Evolutionary conservation across 1,139 yeast species (phyloP).

Genomic region (Pichia sp.): DNA sequence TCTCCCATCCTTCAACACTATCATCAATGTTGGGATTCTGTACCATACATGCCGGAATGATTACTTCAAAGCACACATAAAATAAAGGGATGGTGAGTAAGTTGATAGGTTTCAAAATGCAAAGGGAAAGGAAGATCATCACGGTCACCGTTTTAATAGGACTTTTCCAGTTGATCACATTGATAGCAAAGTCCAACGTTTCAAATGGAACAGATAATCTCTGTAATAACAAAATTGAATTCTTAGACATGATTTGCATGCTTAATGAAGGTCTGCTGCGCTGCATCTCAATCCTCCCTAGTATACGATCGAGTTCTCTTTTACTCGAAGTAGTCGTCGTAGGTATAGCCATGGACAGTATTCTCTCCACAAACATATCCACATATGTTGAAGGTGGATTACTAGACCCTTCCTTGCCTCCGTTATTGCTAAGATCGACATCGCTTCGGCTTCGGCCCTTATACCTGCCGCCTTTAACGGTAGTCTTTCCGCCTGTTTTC

Average conservation of each 20-base stretch:
- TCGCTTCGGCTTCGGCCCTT: too few relatives aligned
- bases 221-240: conserved; percentile 59
- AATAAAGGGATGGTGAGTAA: conserved; percentile 48
- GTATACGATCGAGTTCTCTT: conserved; percentile 32
- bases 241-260: conserved; percentile 61
- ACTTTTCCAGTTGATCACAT: conserved; percentile 56
- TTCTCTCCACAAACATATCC: conserved; percentile 64
- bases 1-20: conserved; percentile 30
- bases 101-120: conserved; percentile 57
- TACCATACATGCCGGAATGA: conserved; percentile 64
- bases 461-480: too few relatives aligned
- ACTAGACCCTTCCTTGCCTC: neutral
- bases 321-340: conserved; percentile 40
- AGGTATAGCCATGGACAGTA: conserved; percentile 66
- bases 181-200: conserved; percentile 47
- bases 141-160: conserved; percentile 58
- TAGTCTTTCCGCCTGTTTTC: too few relatives aligned
- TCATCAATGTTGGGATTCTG: conserved; percentile 31
- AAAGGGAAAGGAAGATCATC: conserved; percentile 46
- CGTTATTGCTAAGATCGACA: neutral
- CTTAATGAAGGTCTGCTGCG: conserved; percentile 62
- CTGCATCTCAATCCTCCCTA: conserved; percentile 50
- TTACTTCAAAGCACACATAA: conserved; percentile 44
- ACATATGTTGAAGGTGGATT: conserved; percentile 29
- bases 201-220: conserved; percentile 58